Evolutionary conservation across 179 eudicot genomes (phyloP).

Genomic region (Corrigiola litoralis): DNA sequence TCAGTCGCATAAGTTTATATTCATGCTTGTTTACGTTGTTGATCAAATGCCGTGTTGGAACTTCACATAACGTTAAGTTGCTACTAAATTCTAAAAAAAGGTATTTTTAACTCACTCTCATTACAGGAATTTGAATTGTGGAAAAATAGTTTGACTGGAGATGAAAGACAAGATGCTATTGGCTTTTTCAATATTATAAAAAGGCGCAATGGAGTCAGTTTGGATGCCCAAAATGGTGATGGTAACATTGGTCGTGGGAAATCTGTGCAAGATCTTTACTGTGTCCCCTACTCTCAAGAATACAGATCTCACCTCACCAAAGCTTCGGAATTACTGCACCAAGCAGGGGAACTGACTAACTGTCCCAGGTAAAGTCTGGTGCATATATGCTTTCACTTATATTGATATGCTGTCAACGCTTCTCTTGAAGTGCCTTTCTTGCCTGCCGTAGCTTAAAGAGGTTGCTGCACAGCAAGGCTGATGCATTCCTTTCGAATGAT

Average conservation of each 20-base stretch:
- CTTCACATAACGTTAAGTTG: background rate
- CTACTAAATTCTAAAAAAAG: background rate
- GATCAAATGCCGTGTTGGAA: slow-evolving; percentile 6
- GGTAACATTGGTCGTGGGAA: slow-evolving; percentile 15
- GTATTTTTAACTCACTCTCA: background rate
- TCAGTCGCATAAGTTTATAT: background rate
- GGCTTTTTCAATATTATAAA: slow-evolving; percentile 81
- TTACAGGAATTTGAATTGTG: slow-evolving; percentile 87
- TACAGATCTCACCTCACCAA: slow-evolving; percentile 47
- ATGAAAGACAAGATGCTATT: slow-evolving; percentile 57
- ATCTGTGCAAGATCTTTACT: slow-evolving; percentile 50
- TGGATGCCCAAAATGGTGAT: slow-evolving; percentile 20
- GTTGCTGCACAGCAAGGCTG: slow-evolving; percentile 75
- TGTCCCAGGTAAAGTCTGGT: slow-evolving; percentile 52
- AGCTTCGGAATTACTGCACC: slow-evolving; percentile 66
- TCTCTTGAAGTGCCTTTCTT: slow-evolving; percentile 19
- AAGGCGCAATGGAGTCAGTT: slow-evolving; percentile 46
- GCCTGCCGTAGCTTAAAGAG: slow-evolving; percentile 64
- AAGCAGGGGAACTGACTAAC: slow-evolving; percentile 75
- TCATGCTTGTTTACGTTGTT: background rate
- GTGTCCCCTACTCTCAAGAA: slow-evolving; percentile 69
- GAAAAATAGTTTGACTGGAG: slow-evolving; percentile 64
- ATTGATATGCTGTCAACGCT: background rate
- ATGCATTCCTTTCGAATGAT: slow-evolving; percentile 92
- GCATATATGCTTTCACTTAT: background rate